Conservation (phyloP, 768 basidiomycete species). For the Russula sp. region DNA sequence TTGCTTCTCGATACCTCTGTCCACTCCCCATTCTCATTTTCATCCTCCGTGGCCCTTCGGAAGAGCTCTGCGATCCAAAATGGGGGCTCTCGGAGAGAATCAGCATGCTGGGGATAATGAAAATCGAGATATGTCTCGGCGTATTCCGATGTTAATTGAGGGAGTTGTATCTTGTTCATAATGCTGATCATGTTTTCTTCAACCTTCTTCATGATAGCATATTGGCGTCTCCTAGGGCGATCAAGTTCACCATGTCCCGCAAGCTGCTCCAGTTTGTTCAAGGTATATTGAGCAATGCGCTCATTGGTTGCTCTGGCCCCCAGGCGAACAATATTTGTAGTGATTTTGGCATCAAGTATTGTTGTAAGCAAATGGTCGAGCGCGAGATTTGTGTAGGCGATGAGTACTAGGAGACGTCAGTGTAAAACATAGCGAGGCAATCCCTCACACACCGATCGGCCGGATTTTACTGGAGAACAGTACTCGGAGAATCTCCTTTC, state of each 20-base stretch:
- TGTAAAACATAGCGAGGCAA: not conserved
- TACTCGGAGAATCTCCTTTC: slow-evolving; percentile 65
- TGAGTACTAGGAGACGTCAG: slow-evolving; percentile 38
- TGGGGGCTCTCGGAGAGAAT: slow-evolving; percentile 45
- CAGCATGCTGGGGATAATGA: slow-evolving; percentile 50
- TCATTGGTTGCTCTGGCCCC: slow-evolving; percentile 65
- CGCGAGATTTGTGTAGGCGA: slow-evolving; percentile 77
- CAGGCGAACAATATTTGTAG: slow-evolving; percentile 60
- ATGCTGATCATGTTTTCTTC: slow-evolving; percentile 48
- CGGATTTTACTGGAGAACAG: slow-evolving; percentile 51
- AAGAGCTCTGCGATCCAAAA: slow-evolving; percentile 24
- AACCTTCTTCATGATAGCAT: slow-evolving; percentile 42
- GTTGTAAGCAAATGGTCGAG: slow-evolving; percentile 68
- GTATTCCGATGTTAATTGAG: slow-evolving; percentile 31
- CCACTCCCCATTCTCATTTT: slow-evolving; percentile 25
- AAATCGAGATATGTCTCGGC: slow-evolving; percentile 44
- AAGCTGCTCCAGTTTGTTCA: slow-evolving; percentile 55
- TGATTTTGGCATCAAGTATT: slow-evolving; percentile 63
- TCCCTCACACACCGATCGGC: slow-evolving; percentile 44
- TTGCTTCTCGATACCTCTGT: slow-evolving; percentile 3
- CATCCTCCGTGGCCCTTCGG: slow-evolving; percentile 9
- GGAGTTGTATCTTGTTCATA: slow-evolving; percentile 40
- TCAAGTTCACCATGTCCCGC: slow-evolving; percentile 45
- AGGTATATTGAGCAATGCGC: slow-evolving; percentile 54
- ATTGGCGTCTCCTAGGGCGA: slow-evolving; percentile 38